phyloP scores from a whole-genome alignment of 2,329 filamentous ascomycete genomes.

The Aurifilum marmelostoma region DNA sequence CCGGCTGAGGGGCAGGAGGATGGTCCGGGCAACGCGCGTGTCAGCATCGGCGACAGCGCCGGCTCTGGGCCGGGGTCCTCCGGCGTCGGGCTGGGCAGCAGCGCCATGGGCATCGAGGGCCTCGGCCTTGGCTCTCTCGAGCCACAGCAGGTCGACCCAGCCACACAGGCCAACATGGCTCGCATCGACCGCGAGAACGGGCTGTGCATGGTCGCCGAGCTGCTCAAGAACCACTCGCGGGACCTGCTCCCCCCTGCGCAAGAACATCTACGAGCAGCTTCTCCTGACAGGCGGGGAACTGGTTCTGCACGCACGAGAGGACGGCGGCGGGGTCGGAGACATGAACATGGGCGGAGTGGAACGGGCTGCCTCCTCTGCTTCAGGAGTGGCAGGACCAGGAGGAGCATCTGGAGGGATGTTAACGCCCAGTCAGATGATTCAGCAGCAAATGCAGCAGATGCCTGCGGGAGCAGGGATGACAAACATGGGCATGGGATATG shows the following conservation, averaged over 20 bases:
- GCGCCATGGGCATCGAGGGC: slow-evolving; percentile 36
- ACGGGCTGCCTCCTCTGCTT: not conserved
- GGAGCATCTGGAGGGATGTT: not conserved
- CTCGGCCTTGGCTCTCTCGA: slow-evolving; percentile 43
- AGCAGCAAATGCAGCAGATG: slow-evolving; percentile 11
- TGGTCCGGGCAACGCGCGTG: slow-evolving; percentile 1
- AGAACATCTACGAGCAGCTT: slow-evolving; percentile 50
- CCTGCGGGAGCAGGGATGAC: not conserved
- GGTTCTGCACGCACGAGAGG: slow-evolving; percentile 38
- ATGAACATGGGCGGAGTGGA: not conserved
- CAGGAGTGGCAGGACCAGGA: not conserved
- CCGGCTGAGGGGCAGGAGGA: slow-evolving; percentile 20
- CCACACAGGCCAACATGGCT: slow-evolving; percentile 48
- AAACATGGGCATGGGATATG: not conserved
- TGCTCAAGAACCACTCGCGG: slow-evolving; percentile 50
- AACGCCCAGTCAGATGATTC: slow-evolving; percentile 16
- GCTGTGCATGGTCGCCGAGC: slow-evolving; percentile 59
- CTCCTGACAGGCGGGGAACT: slow-evolving; percentile 54
- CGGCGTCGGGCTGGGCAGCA: not conserved
- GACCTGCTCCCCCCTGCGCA: slow-evolving; percentile 46
- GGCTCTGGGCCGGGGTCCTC: not conserved
- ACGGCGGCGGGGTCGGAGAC: slow-evolving; percentile 3
- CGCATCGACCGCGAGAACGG: slow-evolving; percentile 64
- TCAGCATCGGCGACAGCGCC: slow-evolving; percentile 1
- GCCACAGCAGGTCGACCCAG: slow-evolving; percentile 52